phyloP scores from a whole-genome alignment of 805 yeast genomes.

The Candida khao-thaluensis region DNA sequence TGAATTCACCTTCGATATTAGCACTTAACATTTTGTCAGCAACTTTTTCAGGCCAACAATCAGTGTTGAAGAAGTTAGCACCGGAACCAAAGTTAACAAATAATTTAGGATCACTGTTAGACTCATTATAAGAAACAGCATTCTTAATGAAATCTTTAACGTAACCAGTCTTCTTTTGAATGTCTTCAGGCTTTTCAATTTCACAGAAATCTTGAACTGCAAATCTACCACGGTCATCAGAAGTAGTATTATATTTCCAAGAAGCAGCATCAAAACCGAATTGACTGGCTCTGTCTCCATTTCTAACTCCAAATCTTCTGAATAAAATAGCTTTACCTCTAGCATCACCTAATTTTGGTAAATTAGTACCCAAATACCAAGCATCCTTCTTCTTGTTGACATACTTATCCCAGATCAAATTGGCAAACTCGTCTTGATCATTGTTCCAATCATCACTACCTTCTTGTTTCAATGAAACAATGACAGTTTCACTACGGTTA shows the following conservation, averaged over 20 bases:
- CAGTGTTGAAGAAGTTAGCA: constrained; percentile 65
- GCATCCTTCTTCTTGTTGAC: constrained; percentile 47
- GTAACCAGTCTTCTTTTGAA: constrained; percentile 54
- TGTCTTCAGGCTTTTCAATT: constrained; percentile 49
- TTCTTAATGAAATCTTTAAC: constrained; percentile 54
- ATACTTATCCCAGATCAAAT: constrained; percentile 57
- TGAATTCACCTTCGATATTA: constrained; percentile 47
- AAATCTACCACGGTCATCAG: constrained; percentile 60
- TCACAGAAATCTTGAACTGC: constrained; percentile 78
- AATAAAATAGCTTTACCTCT: constrained; percentile 68
- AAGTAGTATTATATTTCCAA: constrained; percentile 66
- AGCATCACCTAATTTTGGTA: constrained; percentile 60
- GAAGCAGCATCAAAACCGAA: constrained; percentile 67
- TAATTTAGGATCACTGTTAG: constrained; percentile 49
- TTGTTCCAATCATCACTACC: constrained; percentile 68
- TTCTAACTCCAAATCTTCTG: constrained; percentile 66
- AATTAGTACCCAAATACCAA: constrained; percentile 57
- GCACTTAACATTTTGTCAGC: constrained; percentile 49
- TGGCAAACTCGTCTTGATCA: constrained; percentile 61
- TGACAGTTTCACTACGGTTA: constrained; percentile 58
- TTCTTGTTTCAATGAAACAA: constrained; percentile 72
- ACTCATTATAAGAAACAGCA: constrained; percentile 50
- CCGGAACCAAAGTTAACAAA: constrained; percentile 74
- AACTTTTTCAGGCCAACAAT: constrained; percentile 73
- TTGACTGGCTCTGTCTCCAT: constrained; percentile 39